Evolutionary conservation across 2,329 filamentous ascomycete genomes (phyloP).

Genomic region (Fusarium denticulatum): DNA sequence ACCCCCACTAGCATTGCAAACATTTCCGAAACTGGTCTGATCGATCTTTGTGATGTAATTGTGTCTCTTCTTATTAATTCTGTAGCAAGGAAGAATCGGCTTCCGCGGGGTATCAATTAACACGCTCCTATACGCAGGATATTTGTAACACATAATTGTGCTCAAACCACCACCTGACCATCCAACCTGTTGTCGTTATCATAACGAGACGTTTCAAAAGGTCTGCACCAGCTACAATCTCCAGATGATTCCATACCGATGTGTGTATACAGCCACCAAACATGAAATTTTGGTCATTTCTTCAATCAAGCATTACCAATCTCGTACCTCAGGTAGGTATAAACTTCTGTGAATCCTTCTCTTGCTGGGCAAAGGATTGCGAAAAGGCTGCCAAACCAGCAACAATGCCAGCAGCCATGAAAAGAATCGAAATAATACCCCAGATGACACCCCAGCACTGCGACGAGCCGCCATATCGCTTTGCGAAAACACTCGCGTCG

Average conservation of each 20-base stretch:
- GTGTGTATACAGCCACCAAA: background rate
- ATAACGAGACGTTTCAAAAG: conserved; percentile 12
- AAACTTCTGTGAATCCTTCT: conserved; percentile 74
- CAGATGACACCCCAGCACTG: conserved; percentile 85
- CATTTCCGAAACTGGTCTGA: background rate
- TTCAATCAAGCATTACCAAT: background rate
- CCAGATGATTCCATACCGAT: background rate
- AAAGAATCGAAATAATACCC: conserved; percentile 75
- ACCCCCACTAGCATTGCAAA: background rate
- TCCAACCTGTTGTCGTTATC: conserved; percentile 25
- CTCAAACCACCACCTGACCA: background rate
- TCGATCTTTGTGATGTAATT: background rate
- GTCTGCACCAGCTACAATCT: background rate
- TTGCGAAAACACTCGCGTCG: conserved; percentile 81
- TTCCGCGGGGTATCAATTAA: conserved; percentile 36
- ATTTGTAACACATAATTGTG: conserved; percentile 4
- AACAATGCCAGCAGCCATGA: conserved; percentile 80
- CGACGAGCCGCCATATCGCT: conserved; percentile 80
- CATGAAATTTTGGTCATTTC: background rate
- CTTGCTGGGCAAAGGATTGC: conserved; percentile 73
- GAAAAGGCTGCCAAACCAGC: conserved; percentile 81
- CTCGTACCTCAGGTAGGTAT: conserved; percentile 58
- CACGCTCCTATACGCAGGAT: background rate
- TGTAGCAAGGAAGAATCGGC: conserved; percentile 6
- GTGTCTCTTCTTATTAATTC: background rate